Evolutionary conservation across 2,329 filamentous ascomycete genomes (phyloP).

Genomic region (Fusarium praegraminearum): DNA sequence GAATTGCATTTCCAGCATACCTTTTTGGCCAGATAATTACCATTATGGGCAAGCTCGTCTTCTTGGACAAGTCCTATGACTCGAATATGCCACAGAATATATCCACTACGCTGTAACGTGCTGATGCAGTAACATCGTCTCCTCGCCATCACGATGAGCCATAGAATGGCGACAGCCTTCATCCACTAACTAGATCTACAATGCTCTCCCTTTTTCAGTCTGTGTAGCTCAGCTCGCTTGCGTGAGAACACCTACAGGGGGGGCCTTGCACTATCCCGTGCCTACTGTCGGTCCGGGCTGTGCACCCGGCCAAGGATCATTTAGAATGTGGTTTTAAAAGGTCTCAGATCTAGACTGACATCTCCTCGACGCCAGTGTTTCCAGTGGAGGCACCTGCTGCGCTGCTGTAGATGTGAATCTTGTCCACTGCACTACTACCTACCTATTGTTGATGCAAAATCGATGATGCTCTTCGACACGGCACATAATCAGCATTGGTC

Average conservation of each 20-base stretch:
- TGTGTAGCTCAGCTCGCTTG: constrained; percentile 36
- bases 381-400: constrained; percentile 28
- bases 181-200: constrained; percentile 20
- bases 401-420: constrained; percentile 6
- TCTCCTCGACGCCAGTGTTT: constrained; percentile 42
- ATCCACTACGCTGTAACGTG: constrained; percentile 30
- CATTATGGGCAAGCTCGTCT: constrained; percentile 16
- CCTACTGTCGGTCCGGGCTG: constrained; percentile 35
- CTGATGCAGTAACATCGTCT: constrained; percentile 16
- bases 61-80: constrained; percentile 1
- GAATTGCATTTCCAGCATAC: constrained; percentile 4
- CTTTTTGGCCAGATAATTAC: neutral
- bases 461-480: constrained; percentile 1
- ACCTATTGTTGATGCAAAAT: neutral
- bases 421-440: constrained; percentile 4
- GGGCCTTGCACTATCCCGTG: constrained; percentile 31
- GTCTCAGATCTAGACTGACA: constrained; percentile 31
- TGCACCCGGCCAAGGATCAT: constrained; percentile 38
- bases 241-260: constrained; percentile 17
- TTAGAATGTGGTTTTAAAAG: constrained; percentile 15
- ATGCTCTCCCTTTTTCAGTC: constrained; percentile 25
- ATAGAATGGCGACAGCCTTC: neutral
- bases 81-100: constrained; percentile 9
- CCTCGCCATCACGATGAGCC: constrained; percentile 18
- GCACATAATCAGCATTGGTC: neutral